phyloP scores from a whole-genome alignment of 371 early-diverging fungal genomes.

The Haplosporangium sp. region DNA sequence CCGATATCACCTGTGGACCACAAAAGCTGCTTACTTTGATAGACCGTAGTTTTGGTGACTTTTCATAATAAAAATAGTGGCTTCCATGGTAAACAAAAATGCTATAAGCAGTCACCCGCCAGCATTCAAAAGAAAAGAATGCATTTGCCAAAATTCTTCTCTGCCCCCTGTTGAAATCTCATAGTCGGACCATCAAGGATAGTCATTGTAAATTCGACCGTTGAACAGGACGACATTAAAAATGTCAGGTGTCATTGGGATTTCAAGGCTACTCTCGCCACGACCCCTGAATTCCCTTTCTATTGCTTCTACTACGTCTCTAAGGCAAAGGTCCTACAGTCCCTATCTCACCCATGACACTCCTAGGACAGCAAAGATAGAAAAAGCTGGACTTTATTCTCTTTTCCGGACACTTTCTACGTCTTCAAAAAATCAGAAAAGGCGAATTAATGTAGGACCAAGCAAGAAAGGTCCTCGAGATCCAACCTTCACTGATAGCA shows the following conservation, averaged over 20 bases:
- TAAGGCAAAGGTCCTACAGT: not conserved
- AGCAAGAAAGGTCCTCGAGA: constrained; percentile 2
- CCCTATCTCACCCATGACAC: not conserved
- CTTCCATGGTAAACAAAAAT: constrained; percentile 5
- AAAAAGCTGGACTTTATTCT: not conserved
- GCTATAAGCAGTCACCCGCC: not conserved
- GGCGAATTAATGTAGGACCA: not conserved
- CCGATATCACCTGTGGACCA: too few relatives aligned
- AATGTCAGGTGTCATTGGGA: constrained; percentile 46
- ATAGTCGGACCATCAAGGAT: not conserved
- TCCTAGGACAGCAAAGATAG: not conserved
- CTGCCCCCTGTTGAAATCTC: not conserved
- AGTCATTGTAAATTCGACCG: not conserved
- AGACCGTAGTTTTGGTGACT: too few relatives aligned
- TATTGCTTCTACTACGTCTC: not conserved
- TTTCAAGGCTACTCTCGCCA: constrained; percentile 22
- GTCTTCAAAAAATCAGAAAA: constrained; percentile 8
- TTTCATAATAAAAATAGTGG: not conserved
- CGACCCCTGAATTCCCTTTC: not conserved
- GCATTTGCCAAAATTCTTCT: not conserved
- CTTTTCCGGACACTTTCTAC: constrained; percentile 1
- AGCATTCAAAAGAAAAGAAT: too few relatives aligned
- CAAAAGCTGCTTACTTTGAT: too few relatives aligned
- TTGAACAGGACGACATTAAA: not conserved
- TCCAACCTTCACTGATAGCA: not conserved